Base-by-base conservation (phyloP, 1,139 yeast genomes). In the Taphrina betulina region DNA sequence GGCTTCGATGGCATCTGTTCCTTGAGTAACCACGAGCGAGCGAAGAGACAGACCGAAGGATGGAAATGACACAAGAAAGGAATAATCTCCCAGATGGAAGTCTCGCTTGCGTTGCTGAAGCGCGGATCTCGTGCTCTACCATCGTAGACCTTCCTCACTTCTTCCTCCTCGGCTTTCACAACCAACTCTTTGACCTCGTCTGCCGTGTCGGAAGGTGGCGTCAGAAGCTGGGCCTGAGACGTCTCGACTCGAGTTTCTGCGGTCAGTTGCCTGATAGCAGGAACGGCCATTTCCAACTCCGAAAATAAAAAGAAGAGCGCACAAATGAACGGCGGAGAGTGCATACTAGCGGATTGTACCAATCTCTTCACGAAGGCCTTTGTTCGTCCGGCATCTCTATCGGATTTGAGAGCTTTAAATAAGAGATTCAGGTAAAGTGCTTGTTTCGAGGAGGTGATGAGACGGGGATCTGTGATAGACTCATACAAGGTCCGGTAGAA, bases 311-410 rank as follows among this genome's bases (percentile, higher is more conserved):
- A 92, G 51, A 90, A 75, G 81, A 92, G 84, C 69, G 97, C 97
- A n/a, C 95, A 75, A 57, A 88, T 79, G 17, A 94, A 85, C 8
- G 61, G 42, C 17, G 60, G 51, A 17, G 45, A 45, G 28, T 58
- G 98, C 98, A 58, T 88, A 42, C 80, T 74, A 66, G 95, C 84
- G 46, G 87, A 80, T 70, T 92, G 98, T 48, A 86, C 74, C 58
- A 90, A 81, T 72, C 99, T 79, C 72, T 92, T 94, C 51, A 87
- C 92, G 70, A 94, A 92, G 0, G 98, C 95, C 67, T 84, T 75
- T 4, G 88, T 85, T 64, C 98, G 77, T 5, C 78, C 75, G 12
- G 72, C 71, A 62, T 83, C 79, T 8, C 72, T 66, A 66, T 90
- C 98, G 61, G 78, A 78, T 65, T 86, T 85, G 69, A 92, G 75